Evolutionary conservation across 768 basidiomycete genomes (phyloP).

Genomic region (Mrakia blollopis): DNA sequence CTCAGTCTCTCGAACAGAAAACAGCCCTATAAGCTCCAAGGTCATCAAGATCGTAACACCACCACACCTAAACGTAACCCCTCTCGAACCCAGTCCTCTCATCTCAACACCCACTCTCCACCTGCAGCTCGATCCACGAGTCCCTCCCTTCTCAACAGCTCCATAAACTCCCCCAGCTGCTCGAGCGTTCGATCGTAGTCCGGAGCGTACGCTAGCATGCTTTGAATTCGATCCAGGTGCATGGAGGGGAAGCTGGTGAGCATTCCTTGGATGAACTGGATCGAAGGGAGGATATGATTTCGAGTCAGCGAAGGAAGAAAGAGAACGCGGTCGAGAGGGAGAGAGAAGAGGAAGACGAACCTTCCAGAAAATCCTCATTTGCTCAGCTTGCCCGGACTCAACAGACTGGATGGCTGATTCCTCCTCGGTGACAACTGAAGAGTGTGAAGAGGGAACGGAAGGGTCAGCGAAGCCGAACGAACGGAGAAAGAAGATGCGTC

Average conservation of each 20-base stretch:
- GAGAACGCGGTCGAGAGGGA: background rate
- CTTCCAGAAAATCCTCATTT: conserved; percentile 87
- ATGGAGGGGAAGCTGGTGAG: conserved; percentile 77
- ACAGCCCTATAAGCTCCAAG: too few relatives aligned
- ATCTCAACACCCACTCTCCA: conserved; percentile 55
- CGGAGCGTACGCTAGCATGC: conserved; percentile 77
- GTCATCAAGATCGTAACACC: too few relatives aligned
- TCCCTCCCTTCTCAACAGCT: conserved; percentile 71
- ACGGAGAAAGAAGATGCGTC: too few relatives aligned
- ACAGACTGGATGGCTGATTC: conserved; percentile 53
- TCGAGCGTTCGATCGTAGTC: conserved; percentile 74
- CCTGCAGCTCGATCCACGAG: conserved; percentile 66
- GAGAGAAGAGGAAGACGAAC: conserved; percentile 45
- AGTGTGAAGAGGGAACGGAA: background rate
- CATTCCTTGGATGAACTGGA: conserved; percentile 83
- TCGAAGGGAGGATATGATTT: background rate
- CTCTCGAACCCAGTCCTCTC: background rate
- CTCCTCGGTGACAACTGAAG: conserved; percentile 50
- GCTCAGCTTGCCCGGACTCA: conserved; percentile 73
- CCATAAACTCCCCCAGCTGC: conserved; percentile 73
- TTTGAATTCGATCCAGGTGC: conserved; percentile 75
- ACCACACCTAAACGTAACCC: background rate
- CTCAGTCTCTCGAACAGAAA: too few relatives aligned
- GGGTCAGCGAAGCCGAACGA: background rate
- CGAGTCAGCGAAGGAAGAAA: conserved; percentile 18